Percentiles rank a stretch among this genome's conserved stretches.
Conservation (phyloP, 2,329 filamentous ascomycete genomes). For the Fusarium palustre region DNA sequence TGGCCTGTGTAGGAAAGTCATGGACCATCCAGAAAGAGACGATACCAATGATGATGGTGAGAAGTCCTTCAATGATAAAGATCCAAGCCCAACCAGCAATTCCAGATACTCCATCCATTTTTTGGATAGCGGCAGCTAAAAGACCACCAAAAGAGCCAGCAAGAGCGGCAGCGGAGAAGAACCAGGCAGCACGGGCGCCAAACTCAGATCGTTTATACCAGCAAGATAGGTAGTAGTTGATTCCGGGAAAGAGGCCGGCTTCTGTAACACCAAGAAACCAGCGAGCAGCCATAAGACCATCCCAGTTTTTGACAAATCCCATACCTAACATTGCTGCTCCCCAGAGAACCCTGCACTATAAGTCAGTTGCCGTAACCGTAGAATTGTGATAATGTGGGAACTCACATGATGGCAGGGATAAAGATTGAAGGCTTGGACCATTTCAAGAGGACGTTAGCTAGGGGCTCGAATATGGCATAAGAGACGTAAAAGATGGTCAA, state of each 20-base stretch:
- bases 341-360: slow-evolving; percentile 65
- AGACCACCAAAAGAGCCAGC: slow-evolving; percentile 83
- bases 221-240: slow-evolving; percentile 84
- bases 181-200: slow-evolving; percentile 81
- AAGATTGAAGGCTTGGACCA: slow-evolving; percentile 80
- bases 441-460: slow-evolving; percentile 86
- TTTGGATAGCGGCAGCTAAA: slow-evolving; percentile 76
- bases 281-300: slow-evolving; percentile 73
- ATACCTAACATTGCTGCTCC: slow-evolving; percentile 76
- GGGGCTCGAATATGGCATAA: slow-evolving; percentile 81
- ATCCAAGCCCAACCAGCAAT: slow-evolving; percentile 73
- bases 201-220: slow-evolving; percentile 87
- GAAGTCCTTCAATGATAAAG: slow-evolving; percentile 76
- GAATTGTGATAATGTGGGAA: slow-evolving; percentile 36
- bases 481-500: slow-evolving; percentile 90
- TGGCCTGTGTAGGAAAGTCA: slow-evolving; percentile 83
- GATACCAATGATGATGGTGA: slow-evolving; percentile 76
- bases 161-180: slow-evolving; percentile 85
- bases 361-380: not conserved
- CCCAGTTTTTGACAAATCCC: slow-evolving; percentile 73
- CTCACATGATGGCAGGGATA: slow-evolving; percentile 82
- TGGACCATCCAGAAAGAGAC: slow-evolving; percentile 82
- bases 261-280: slow-evolving; percentile 81
- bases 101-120: slow-evolving; percentile 73
- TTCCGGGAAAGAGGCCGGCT: slow-evolving; percentile 79